Percentiles rank a stretch among this genome's conserved stretches.
These are phyloP conservation scores for Rhodotorula paludigena DNA, from an alignment of 768 basidiomycete genomes.

Conservation along the genomic window DNA sequence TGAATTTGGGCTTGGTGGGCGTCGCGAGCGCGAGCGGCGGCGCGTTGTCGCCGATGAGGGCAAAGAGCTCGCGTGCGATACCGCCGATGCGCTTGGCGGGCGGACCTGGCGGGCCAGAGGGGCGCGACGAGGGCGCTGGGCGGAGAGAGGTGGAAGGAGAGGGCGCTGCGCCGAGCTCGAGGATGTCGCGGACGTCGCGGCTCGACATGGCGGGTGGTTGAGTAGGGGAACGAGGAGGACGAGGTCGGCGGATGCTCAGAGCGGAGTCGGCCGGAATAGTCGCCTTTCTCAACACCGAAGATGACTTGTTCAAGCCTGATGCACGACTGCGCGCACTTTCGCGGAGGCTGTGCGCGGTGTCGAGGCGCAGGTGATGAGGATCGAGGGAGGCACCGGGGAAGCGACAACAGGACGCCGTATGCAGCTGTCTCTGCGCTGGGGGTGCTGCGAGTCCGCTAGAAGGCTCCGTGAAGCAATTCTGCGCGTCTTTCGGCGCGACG, in stretches of 20 bases:
- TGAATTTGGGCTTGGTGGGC: conserved; percentile 66
- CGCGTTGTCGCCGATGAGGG: conserved; percentile 87
- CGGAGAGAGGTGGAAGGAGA: conserved; percentile 43
- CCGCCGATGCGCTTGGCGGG: conserved; percentile 56
- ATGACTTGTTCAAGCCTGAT: too few species aligned
- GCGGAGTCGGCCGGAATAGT: too few species aligned
- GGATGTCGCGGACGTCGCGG: conserved; percentile 78
- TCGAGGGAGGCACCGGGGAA: too few species aligned
- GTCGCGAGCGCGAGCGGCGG: conserved; percentile 76
- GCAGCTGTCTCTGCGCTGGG: too few species aligned
- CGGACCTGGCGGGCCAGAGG: conserved; percentile 48
- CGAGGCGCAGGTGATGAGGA: too few species aligned
- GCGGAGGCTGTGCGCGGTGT: too few species aligned
- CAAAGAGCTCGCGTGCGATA: conserved; percentile 85
- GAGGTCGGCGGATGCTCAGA: background rate
- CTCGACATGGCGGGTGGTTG: conserved; percentile 31
- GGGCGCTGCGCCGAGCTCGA: conserved; percentile 56
- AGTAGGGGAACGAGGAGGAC: background rate
- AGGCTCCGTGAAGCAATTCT: too few species aligned
- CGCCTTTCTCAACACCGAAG: too few species aligned
- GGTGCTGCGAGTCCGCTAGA: too few species aligned
- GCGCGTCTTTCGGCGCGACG: too few species aligned
- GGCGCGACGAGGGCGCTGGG: conserved; percentile 50
- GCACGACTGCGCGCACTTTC: too few species aligned
- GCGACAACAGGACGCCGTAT: too few species aligned